Base-by-base conservation (phyloP, 257 asterid species). In the Cynanchum wilfordii region DNA sequence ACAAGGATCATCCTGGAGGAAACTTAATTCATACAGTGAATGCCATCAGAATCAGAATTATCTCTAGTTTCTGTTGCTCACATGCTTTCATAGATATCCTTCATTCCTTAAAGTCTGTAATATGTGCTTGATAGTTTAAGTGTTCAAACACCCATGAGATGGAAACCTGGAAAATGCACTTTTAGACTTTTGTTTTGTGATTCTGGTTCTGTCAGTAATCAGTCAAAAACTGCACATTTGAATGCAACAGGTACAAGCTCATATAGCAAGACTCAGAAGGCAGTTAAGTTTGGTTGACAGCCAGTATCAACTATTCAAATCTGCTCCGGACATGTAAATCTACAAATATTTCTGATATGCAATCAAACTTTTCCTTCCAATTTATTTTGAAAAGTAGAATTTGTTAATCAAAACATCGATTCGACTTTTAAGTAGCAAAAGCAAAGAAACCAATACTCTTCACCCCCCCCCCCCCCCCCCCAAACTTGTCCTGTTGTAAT, bases 261-360 rank as follows among this genome's bases (percentile, higher is more conserved):
- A 90, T 76, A 87, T 93, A 78, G 95, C 93, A 70, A 84, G 95
- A 84, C 86, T 87, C 69, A 85, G 89, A 80, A 81, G 97, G 81
- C 93, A 90, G 82, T 69, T 93, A 87, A 89, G 65, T 77, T 79
- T 86, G 89, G 70, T 90, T 36, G 96, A 90, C 3, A 96, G 94
- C 68, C 96, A 82, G 77, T 86, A 72, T 40, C 81, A 86, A 63
- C 93, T 87, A 74, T 54, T 78, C 77, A 85, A 88, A 86, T 69
- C 90, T 75, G 79, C 82, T 27, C 22, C 82, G 29, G 97, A 91
- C 73, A 57, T 84, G 78, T 91, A 81, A 87, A 79, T 74, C 69
- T 75, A 70, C 71, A 49, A 68, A n/a, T 72, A 72, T 65, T 70
- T 64, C 49, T 42, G 69, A 74, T 73, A 73, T 42, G 73, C 59